A percentile compares a stretch with the other conserved stretches of the same genome.
These are phyloP conservation scores for Mycena galericulata DNA, from an alignment of 768 basidiomycete species.

Conservation along the genomic window DNA sequence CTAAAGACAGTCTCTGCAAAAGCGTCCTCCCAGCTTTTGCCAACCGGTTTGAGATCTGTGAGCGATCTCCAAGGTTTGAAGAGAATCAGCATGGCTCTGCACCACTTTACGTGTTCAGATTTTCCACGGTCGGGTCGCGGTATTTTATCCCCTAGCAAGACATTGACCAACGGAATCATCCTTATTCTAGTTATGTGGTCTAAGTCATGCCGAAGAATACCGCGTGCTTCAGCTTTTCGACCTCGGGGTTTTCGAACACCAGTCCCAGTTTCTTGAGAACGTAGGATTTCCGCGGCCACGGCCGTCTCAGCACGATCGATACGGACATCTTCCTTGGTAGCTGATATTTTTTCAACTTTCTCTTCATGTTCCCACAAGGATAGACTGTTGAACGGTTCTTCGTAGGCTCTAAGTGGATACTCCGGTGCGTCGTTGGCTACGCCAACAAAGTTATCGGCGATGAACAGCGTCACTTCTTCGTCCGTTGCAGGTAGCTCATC, in stretches of 20 bases:
- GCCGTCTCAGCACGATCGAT: too few relatives aligned
- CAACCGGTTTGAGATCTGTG: too few relatives aligned
- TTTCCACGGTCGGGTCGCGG: not conserved
- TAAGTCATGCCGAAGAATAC: not conserved
- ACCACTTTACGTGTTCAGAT: not conserved
- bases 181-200: not conserved
- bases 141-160: not conserved
- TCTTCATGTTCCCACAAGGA: conserved; percentile 2
- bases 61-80: too few relatives aligned
- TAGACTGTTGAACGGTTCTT: not conserved
- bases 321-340: too few relatives aligned
- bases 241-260: too few relatives aligned
- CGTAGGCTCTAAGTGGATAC: not conserved
- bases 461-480: not conserved
- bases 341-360: not conserved
- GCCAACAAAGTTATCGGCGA: not conserved
- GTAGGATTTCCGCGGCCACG: too few relatives aligned
- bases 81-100: too few relatives aligned
- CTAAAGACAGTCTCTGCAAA: too few relatives aligned
- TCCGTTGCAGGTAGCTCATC: not conserved
- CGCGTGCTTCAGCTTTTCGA: too few relatives aligned
- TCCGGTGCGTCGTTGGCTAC: not conserved
- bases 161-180: not conserved
- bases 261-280: too few relatives aligned
- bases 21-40: too few relatives aligned